phyloP scores from a whole-genome alignment of 2,329 filamentous ascomycete species.

The Rutstroemia sp. region DNA sequence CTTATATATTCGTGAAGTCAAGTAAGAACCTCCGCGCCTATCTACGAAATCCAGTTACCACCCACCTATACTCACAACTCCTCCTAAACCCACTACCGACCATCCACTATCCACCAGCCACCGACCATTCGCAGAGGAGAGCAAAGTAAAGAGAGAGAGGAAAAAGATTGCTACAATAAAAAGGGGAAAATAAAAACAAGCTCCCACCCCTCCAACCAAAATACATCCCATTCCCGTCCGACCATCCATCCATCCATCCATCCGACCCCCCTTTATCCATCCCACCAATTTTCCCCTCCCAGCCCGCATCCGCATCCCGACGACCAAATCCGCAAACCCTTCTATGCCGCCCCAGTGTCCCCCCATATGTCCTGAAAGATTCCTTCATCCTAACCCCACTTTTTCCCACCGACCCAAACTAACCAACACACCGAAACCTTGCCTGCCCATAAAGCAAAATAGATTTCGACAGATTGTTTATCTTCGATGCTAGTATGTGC shows the following conservation, averaged over 20 bases:
- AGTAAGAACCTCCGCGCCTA: background rate
- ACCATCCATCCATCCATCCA: background rate
- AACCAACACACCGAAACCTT: background rate
- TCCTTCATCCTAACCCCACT: background rate
- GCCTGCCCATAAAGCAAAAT: background rate
- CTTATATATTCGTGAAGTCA: slow-evolving; percentile 2
- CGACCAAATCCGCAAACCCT: slow-evolving; percentile 1
- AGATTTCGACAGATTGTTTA: background rate
- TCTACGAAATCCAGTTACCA: background rate
- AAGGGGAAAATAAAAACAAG: slow-evolving; percentile 1
- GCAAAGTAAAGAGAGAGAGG: background rate
- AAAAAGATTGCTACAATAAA: slow-evolving; percentile 9
- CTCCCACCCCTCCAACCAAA: background rate
- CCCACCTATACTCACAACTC: too few relatives aligned
- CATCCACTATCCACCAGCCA: background rate
- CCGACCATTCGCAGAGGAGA: background rate
- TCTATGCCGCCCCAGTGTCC: background rate
- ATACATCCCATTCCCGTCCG: background rate
- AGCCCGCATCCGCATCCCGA: background rate
- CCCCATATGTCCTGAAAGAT: slow-evolving; percentile 4
- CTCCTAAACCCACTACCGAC: background rate
- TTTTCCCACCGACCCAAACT: slow-evolving; percentile 3
- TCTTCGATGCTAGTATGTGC: slow-evolving; percentile 4
- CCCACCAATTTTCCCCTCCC: background rate
- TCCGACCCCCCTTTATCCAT: too few relatives aligned